A percentile compares a stretch with the other conserved stretches of the same genome.
Conservation (phyloP, 2,329 filamentous ascomycete genomes). For the Calonectria hongkongensis region DNA sequence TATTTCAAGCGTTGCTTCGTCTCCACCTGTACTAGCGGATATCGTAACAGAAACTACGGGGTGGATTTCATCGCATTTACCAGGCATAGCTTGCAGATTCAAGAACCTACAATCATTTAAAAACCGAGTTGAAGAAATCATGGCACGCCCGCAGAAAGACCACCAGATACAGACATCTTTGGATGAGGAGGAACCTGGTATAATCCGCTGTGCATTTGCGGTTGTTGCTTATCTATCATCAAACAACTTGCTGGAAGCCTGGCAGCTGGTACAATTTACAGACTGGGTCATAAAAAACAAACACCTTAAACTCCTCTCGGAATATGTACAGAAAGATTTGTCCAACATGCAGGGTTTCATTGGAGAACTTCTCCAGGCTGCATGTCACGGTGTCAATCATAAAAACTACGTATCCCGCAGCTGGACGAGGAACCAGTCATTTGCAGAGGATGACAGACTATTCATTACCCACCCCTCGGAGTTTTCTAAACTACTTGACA, state of each 20-base stretch:
- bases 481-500: neutral
- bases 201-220: neutral
- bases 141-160: accelerated
- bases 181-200: neutral
- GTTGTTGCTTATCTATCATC: neutral
- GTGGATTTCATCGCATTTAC: neutral
- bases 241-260: neutral
- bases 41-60: no score
- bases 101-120: neutral
- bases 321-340: neutral
- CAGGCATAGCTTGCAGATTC: no score
- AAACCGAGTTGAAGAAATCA: neutral
- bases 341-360: neutral
- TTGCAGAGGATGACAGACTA: neutral
- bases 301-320: neutral
- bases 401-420: no score
- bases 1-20: no score
- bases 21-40: no score
- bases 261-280: neutral
- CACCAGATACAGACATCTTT: neutral
- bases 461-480: neutral
- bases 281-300: neutral
- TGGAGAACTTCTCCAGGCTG: neutral
- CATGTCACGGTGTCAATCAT: no score
- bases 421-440: no score